These are phyloP conservation scores for Periconia sp. DNA, from an alignment of 2,329 filamentous ascomycete genomes.

Conservation along the genomic window DNA sequence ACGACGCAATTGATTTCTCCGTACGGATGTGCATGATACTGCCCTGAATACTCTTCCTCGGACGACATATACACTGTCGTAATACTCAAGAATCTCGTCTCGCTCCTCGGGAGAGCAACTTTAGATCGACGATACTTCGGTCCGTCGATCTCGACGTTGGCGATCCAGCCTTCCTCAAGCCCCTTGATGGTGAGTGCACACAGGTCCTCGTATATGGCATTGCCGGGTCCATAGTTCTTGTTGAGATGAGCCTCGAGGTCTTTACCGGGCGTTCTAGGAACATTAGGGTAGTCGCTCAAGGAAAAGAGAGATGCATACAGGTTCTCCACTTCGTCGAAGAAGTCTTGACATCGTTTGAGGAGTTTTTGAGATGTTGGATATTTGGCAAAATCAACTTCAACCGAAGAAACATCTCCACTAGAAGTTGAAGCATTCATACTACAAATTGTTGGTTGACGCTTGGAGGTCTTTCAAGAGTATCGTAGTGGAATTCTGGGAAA, in stretches of 20 bases:
- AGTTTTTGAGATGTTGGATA: conserved; percentile 29
- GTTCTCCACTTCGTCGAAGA: conserved; percentile 37
- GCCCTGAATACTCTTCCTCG: conserved; percentile 56
- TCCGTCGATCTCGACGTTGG: conserved; percentile 39
- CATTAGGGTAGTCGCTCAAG: neutral
- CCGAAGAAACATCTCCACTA: neutral
- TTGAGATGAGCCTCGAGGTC: conserved; percentile 44
- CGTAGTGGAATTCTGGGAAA: neutral
- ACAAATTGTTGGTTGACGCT: neutral
- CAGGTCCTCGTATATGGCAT: conserved; percentile 44
- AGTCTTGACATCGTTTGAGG: conserved; percentile 29
- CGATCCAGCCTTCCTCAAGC: conserved; percentile 46
- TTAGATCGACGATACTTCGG: conserved; percentile 45
- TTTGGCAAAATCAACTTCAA: conserved; percentile 23
- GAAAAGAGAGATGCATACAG: conserved; percentile 18
- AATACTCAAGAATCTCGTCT: conserved; percentile 61
- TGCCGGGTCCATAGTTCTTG: conserved; percentile 43
- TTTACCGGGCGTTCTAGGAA: conserved; percentile 41
- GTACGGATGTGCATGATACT: conserved; percentile 62
- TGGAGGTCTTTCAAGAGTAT: neutral
- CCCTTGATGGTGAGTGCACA: conserved; percentile 41
- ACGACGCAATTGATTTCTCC: conserved; percentile 64
- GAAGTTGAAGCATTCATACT: neutral
- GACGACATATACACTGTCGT: conserved; percentile 65
- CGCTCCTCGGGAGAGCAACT: conserved; percentile 53